Base-by-base conservation (phyloP, 345 rosid species). In the Orychophragmus violaceus region DNA sequence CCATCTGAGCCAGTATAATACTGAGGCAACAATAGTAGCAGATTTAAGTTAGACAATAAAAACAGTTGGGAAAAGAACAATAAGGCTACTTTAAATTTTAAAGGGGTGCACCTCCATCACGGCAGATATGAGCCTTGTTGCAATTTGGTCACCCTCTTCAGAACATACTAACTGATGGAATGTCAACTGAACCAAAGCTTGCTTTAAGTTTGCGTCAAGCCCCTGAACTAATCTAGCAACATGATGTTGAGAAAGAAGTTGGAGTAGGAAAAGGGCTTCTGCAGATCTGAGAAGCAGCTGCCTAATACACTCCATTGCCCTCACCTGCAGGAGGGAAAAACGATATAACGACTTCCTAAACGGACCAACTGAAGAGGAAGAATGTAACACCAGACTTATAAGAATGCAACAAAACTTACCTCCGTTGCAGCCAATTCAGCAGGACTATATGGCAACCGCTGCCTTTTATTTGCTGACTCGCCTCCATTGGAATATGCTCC, bases 1-100 rank as follows among this genome's bases (percentile, higher is more conserved):
- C 97, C 99, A 84, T 88, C 97, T 52, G 90, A 90, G 71, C 92
- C 91, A 68, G 95, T 90, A 79, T 94, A 94, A 81, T 84, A 85
- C 99, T 94, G 90, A 70, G 65, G 76, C 60, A 72, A 61, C 23
- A 25, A 45, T 13, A 59, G 12, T 23, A 65, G 56, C 39, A 59
- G 18, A 35, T 56, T 74, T 9, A 57, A 41, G 29, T 55, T 46
- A 48, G 50, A 28, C 14, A 68, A 59, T n/a, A 27, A 76, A 24
- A 66, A 65, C 48, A 69, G 13, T 42, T 35, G 14, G 44, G 4
- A 58, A 37, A 44, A 55, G 46, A 45, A 41, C 13, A 59, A 21
- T 22, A 49, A 55, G 16, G 24, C 57, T 44, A 50, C 10, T 19
- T 57, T 39, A 41, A 70, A 55, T 18, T 18, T 22, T 27, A 49